Base-by-base conservation (phyloP, 306 rosid genomes). In the Senna tora region DNA sequence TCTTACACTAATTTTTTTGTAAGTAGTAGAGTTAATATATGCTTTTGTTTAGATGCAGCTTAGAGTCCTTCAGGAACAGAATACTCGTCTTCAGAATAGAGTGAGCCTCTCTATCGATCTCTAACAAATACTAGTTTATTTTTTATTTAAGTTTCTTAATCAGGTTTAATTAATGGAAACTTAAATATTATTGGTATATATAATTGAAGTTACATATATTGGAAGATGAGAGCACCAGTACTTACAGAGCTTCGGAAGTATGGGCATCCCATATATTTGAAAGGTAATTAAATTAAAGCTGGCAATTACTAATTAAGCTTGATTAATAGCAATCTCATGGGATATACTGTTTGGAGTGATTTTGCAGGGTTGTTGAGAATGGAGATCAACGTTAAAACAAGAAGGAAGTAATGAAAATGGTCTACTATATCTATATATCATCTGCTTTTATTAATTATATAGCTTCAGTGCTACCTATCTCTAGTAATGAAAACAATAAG, bases 11-110 rank as follows among this genome's bases (percentile, higher is more conserved):
- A n/a, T n/a, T n/a, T n/a, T n/a, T n/a, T n/a, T n/a, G n/a, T n/a
- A n/a, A n/a, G n/a, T n/a, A n/a, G n/a, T n/a, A n/a, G n/a, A n/a
- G 20, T 49, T 12, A 50, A 3, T 38, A 12, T 30, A 38, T 5
- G 22, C 25, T 51, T n/a, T 41, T 52, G 57, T 52, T 42, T 52
- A 12, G 6, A 39, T 20, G 57, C 72, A 64, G 78, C 19, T 63
- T n/a, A 74, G 62, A 53, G 72, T 9, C 22, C 38, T 42, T 21
- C 81, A 69, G 62, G 90, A 86, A 42, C 81, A 83, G 39, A 82
- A 76, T 68, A 56, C 49, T 4, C 69, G 12, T 22, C 83, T 86
- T 39, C 81, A 66, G 73, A 81, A 81, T 70, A 65, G 75, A 67
- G 88, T 86, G 76, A 75, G 84, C 46, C 11, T 50, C 67, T 3